Evolutionary conservation across 2,329 filamentous ascomycete genomes (phyloP), one percentile per base, ranked within the genome.

Genomic region (Remersonia thermophila): DNA sequence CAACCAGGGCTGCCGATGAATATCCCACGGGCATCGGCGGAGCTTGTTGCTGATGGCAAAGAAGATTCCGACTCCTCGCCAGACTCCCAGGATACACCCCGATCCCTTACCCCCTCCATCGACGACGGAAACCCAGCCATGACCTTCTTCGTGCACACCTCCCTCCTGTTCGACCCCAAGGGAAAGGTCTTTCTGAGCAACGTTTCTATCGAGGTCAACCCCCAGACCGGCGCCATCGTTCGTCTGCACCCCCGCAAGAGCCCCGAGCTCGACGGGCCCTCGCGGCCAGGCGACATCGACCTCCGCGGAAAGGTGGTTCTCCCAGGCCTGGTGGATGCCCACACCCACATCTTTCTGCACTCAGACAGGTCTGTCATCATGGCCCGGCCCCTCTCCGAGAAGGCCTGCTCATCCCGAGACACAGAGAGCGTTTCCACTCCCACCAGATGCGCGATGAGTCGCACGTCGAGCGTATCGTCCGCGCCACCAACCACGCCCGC

Each of bases 401-500:
- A 7, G 20, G n/a, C 27, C 14, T 26, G 18, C 25, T 14, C 39
- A 27, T 39, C 35, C 32, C 16, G 18, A 27, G 3, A 26, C 47
- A 39, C 44, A 57, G 57, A 30, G 63, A 67, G 38, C 56, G 59
- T 7, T 41, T 55, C 5, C 51, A 59, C 4, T 41, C 59, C 4
- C 50, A 66, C 27, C 72, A 77, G 47, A 68, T 73, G 53, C 65
- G 71, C 26, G 69, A 76, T 42, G 69, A 75, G 45, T 69, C 67
- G 38, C 51, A 69, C n/a, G 62, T 72, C 7, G 72, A 77, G 47
- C 59, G 71, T 15, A 59, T 66, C 16, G 61, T 77, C 32, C 65
- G 72, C 13, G 65, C 66, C 0, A 64, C 65, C 7, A 69, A 72
- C 40, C 65, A 73, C 42, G 62, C 62, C 41, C 65, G 65, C 30